Evolutionary conservation across 2,329 filamentous ascomycete species (phyloP).

Genomic region (Trichoderma citrinoviride): DNA sequence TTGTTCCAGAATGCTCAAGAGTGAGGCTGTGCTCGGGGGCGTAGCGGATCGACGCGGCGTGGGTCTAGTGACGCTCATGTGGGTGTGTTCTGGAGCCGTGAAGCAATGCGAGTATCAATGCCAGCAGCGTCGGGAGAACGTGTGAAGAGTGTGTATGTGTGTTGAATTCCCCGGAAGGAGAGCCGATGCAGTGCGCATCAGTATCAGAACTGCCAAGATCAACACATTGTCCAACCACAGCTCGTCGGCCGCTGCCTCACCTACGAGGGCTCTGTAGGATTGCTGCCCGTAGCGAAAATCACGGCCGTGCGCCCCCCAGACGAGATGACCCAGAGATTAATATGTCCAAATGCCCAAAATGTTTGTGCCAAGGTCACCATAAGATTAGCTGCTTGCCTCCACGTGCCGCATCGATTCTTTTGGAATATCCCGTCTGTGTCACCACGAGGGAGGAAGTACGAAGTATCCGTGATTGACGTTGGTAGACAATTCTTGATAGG

Average conservation of each 20-base stretch:
- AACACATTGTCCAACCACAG: background rate
- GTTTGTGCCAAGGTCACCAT: background rate
- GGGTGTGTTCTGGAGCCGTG: too few species aligned
- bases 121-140: background rate
- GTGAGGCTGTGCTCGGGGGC: slow-evolving; percentile 21
- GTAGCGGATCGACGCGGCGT: slow-evolving; percentile 15
- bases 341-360: too few species aligned
- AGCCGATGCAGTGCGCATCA: too few species aligned
- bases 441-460: background rate
- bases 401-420: background rate
- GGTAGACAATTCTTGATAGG: background rate
- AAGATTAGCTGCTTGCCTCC: background rate
- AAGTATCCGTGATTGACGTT: background rate
- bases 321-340: too few species aligned
- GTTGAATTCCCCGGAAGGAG: too few species aligned
- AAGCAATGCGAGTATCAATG: background rate
- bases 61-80: background rate
- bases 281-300: background rate
- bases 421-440: background rate
- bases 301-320: background rate
- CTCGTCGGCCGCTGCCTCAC: background rate
- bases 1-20: background rate
- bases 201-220: background rate
- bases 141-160: too few species aligned
- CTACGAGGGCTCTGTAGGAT: too few species aligned